These are phyloP conservation scores for Epichloe sibirici DNA, from an alignment of 2,329 filamentous ascomycete species.

Conservation along the genomic window DNA sequence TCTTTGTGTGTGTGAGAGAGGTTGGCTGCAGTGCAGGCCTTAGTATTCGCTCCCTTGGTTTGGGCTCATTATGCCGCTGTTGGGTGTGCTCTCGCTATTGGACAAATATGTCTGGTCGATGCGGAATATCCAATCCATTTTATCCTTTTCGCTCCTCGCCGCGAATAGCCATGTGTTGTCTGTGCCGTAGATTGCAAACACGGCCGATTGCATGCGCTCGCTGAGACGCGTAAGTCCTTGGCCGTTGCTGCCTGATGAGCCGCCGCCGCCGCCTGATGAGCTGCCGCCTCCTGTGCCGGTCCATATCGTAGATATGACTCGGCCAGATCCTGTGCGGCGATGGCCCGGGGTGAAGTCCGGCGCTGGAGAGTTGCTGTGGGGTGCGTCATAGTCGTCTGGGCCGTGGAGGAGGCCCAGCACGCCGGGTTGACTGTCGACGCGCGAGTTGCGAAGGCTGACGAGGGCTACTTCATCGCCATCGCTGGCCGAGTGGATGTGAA, in stretches of 20 bases:
- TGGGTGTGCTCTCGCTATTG: conserved; percentile 28
- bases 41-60: conserved; percentile 20
- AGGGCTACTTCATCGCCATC: conserved; percentile 86
- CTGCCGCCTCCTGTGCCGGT: conserved; percentile 29
- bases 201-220: conserved; percentile 52
- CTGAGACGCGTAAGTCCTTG: conserved; percentile 40
- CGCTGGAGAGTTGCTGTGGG: conserved; percentile 18
- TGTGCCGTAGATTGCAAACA: conserved; percentile 89
- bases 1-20: background rate
- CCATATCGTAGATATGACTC: conserved; percentile 44
- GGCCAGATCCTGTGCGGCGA: conserved; percentile 36
- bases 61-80: conserved; percentile 25
- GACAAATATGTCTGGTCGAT: conserved; percentile 70
- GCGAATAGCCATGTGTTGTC: conserved; percentile 95
- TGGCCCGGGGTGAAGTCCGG: conserved; percentile 33
- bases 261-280: conserved; percentile 8
- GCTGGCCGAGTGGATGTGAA: conserved; percentile 75
- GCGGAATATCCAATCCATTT: conserved; percentile 92
- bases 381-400: conserved; percentile 26
- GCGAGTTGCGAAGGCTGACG: conserved; percentile 76
- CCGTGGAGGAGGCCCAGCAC: conserved; percentile 64
- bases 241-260: conserved; percentile 11
- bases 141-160: conserved; percentile 76
- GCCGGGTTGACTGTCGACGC: conserved; percentile 86
- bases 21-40: background rate